These are phyloP conservation scores for Nissolia schottii DNA, from an alignment of 306 rosid genomes.

Conservation along the genomic window DNA sequence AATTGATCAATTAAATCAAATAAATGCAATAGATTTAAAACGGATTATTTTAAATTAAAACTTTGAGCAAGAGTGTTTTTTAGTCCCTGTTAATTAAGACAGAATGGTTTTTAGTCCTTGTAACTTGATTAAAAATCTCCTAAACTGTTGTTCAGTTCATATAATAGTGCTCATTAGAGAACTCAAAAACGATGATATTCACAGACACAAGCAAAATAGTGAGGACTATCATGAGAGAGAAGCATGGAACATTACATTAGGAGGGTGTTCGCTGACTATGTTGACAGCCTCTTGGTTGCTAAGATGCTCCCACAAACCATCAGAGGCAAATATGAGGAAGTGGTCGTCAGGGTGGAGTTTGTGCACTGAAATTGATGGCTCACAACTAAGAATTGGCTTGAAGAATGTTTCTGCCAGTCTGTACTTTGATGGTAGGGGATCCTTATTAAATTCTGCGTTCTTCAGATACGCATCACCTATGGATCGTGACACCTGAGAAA, in stretches of 20 bases:
- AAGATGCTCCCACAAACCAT: conserved; percentile 95
- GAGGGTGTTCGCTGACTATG: conserved; percentile 67
- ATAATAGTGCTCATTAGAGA: too few relatives aligned
- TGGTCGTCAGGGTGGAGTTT: conserved; percentile 68
- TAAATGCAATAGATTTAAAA: too few relatives aligned
- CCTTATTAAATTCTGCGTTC: conserved; percentile 73
- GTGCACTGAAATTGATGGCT: conserved; percentile 65
- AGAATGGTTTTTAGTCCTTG: too few relatives aligned
- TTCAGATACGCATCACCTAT: conserved; percentile 91
- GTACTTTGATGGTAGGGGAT: conserved; percentile 61
- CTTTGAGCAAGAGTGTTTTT: too few relatives aligned
- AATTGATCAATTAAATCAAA: too few relatives aligned
- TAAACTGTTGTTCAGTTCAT: too few relatives aligned
- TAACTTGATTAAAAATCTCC: too few relatives aligned
- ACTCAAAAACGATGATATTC: too few relatives aligned
- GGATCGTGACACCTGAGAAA: conserved; percentile 74
- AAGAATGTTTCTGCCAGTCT: conserved; percentile 67
- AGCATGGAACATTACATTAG: conserved; percentile 49
- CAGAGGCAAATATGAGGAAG: conserved; percentile 87
- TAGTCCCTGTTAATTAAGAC: too few relatives aligned
- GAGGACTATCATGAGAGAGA: too few relatives aligned
- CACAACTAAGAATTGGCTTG: conserved; percentile 70
- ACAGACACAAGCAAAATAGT: too few relatives aligned
- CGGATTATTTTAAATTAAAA: too few relatives aligned
- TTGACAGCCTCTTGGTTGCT: conserved; percentile 76